Conservation (phyloP, 1,139 yeast genomes). For the Suhomyces bolitotheri region DNA sequence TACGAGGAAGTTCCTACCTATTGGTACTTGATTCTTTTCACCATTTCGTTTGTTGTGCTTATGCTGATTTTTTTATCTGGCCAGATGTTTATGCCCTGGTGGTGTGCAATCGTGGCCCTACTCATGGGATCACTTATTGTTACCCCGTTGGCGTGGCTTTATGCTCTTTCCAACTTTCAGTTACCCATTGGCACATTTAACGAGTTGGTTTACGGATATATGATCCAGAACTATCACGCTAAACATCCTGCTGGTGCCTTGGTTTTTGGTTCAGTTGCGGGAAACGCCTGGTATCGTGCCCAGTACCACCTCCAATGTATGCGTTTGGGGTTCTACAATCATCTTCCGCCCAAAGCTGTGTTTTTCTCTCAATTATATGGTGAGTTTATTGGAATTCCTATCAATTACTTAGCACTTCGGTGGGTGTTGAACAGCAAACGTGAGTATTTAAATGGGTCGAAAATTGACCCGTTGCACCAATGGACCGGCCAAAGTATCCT, state of each 20-base stretch:
- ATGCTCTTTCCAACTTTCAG: conserved; percentile 53
- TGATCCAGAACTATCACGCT: conserved; percentile 33
- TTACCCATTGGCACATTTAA: conserved; percentile 53
- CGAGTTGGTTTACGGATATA: conserved; percentile 48
- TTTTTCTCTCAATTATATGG: conserved; percentile 53
- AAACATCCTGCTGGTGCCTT: conserved; percentile 51
- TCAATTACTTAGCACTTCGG: conserved; percentile 46
- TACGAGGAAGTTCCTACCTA: conserved; percentile 42
- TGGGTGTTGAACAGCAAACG: conserved; percentile 46
- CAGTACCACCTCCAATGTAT: conserved; percentile 51
- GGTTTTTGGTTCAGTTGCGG: conserved; percentile 51
- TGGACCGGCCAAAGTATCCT: conserved; percentile 53
- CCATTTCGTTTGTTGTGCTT: conserved; percentile 34
- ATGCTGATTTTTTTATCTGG: conserved; percentile 37
- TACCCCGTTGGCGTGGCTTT: conserved; percentile 51
- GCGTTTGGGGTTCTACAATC: conserved; percentile 50
- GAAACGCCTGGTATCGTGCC: conserved; percentile 56
- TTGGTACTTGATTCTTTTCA: conserved; percentile 43
- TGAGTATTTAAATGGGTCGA: conserved; percentile 39
- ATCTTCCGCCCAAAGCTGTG: conserved; percentile 47
- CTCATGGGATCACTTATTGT: conserved; percentile 46
- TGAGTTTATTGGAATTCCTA: conserved; percentile 51
- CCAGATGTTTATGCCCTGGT: conserved; percentile 51
- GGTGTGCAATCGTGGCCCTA: conserved; percentile 47
- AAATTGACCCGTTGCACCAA: conserved; percentile 47